Conservation (phyloP, 495 filamentous ascomycete genomes). For the Xylaria venustula region DNA sequence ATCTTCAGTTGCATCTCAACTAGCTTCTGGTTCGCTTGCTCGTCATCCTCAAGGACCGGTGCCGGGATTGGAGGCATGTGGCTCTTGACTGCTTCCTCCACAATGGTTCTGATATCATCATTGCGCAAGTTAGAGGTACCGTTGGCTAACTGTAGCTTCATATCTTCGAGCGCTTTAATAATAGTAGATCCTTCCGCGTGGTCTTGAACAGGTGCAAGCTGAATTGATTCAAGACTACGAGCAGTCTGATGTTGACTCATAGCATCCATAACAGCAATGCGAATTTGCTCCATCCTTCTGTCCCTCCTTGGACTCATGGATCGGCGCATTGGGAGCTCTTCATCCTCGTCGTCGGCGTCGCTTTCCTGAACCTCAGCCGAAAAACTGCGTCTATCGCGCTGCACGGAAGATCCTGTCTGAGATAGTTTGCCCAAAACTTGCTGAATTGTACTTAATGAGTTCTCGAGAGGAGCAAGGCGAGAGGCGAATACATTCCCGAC, state of each 20-base stretch:
- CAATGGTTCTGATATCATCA: slow-evolving; percentile 57
- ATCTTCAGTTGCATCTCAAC: slow-evolving; percentile 40
- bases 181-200: slow-evolving; percentile 27
- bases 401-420: slow-evolving; percentile 41
- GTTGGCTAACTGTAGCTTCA: slow-evolving; percentile 49
- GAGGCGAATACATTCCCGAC: slow-evolving; percentile 76
- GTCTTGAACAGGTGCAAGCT: slow-evolving; percentile 21
- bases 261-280: slow-evolving; percentile 74
- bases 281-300: slow-evolving; percentile 80
- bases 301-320: slow-evolving; percentile 68
- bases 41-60: slow-evolving; percentile 28
- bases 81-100: slow-evolving; percentile 58
- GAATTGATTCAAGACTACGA: slow-evolving; percentile 22
- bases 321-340: slow-evolving; percentile 62
- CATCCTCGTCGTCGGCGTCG: slow-evolving; percentile 94
- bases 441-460: slow-evolving; percentile 71
- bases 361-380: slow-evolving; percentile 70
- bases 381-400: slow-evolving; percentile 53
- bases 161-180: slow-evolving; percentile 41
- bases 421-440: slow-evolving; percentile 54
- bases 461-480: slow-evolving; percentile 74
- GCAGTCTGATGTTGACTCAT: slow-evolving; percentile 57
- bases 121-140: slow-evolving; percentile 44
- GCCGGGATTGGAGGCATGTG: slow-evolving; percentile 43
- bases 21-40: slow-evolving; percentile 36